Conservation (phyloP, 441 rosid species). For the Adansonia grandidieri region DNA sequence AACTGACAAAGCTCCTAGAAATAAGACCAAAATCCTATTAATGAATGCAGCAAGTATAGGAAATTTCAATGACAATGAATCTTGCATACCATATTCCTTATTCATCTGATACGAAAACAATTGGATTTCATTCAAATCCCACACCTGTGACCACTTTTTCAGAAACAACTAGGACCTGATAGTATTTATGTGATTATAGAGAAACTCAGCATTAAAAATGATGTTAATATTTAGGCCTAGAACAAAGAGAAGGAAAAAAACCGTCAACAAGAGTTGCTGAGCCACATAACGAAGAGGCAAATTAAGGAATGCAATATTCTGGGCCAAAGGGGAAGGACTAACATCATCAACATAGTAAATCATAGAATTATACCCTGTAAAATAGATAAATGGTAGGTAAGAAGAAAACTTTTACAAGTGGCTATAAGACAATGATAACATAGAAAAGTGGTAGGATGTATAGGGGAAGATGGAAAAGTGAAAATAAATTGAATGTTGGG, state of each 20-base stretch:
- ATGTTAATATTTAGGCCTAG: constrained; percentile 21
- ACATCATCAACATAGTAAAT: constrained; percentile 97
- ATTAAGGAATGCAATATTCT: constrained; percentile 82
- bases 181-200: constrained; percentile 24
- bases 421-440: not conserved
- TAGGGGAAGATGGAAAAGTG: too few relatives aligned
- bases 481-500: too few relatives aligned
- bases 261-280: constrained; percentile 73
- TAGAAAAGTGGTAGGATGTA: not conserved
- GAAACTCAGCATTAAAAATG: constrained; percentile 23
- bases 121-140: constrained; percentile 91
- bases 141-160: constrained; percentile 93
- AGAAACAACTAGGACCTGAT: constrained; percentile 83
- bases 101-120: constrained; percentile 95
- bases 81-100: constrained; percentile 83
- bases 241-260: constrained; percentile 26
- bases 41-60: not conserved
- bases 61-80: not conserved
- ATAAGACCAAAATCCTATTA: constrained; percentile 22
- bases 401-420: constrained; percentile 27
- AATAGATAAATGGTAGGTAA: constrained; percentile 35
- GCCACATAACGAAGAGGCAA: constrained; percentile 99
- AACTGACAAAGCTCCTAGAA: constrained; percentile 80
- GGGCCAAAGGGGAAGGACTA: constrained; percentile 95
- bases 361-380: constrained; percentile 91